Base-by-base conservation (phyloP, 2,329 filamentous ascomycete species). In the Tolypocladium cylindrosporum region DNA sequence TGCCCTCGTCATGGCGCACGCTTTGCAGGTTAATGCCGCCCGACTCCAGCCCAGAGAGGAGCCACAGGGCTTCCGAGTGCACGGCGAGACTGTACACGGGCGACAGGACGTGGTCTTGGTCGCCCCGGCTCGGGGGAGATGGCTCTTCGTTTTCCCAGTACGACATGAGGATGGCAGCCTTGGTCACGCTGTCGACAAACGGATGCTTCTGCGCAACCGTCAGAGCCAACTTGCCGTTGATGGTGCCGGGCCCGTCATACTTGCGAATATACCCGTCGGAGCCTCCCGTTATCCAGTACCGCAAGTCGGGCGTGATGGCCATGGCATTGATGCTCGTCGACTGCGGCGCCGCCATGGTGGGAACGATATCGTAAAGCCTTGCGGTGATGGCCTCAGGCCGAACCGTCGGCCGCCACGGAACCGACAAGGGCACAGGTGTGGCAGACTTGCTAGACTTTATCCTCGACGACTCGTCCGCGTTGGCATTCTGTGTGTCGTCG, bases 71-170 rank as follows among this genome's bases (percentile, higher is more conserved):
- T 66, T 94, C 85, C 51, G 90, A 91, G 61, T 99, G 91, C 6
- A 95, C 88, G 1, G 94, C 94, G 34, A 99, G 78, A 8, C 92
- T 96, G 72, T 99, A 99, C 0, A 99, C 93, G 0, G 94, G 91
- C 11, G 91, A 96, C n/a, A 93, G 74, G 6, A 82, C 74, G 31
- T 83, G 75, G 3, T 90, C 87, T 54, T 88, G 76, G 14, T 77
- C 76, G 16, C 77, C 71, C 41, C 75, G 72, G 5, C 73, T 71
- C 0, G 74, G 71, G 1, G 68, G 69, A 3, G 74, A 63, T 2
- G 85, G 83, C 69, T 99, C 93, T 70, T 97, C 92, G 67, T 97
- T 99, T 72, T 97, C 94, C 94, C 94, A 99, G 72, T 99, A 99
- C 55, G 90, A 96, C 82, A 97, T 87, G 55, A 97, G 76, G 7